A percentile compares a stretch with the other conserved stretches of the same genome.
These are phyloP conservation scores for Lentinula guzmanii DNA, from an alignment of 768 basidiomycete species.

Conservation along the genomic window DNA sequence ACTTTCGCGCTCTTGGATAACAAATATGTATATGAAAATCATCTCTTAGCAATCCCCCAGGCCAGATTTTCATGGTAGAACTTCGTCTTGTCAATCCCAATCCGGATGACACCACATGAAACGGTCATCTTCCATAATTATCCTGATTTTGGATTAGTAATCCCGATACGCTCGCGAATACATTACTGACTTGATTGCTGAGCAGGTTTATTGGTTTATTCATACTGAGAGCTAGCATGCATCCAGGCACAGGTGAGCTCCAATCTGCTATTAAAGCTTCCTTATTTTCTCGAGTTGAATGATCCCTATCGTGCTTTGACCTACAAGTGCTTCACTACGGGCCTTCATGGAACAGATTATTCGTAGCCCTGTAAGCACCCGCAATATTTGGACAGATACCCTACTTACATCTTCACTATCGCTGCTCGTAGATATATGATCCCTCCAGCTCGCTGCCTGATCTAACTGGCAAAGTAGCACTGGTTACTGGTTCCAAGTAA, in stretches of 20 bases:
- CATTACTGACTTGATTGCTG: not conserved
- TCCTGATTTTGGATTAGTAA: not conserved
- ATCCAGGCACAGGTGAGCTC: not conserved
- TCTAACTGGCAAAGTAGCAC: slow-evolving; percentile 27
- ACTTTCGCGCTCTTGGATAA: slow-evolving; percentile 25
- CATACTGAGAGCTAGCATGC: too few relatives aligned
- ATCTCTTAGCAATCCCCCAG: slow-evolving; percentile 12
- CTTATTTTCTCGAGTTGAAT: not conserved
- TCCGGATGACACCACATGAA: too few relatives aligned
- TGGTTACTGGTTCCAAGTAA: slow-evolving; percentile 41
- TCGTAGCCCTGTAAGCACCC: not conserved
- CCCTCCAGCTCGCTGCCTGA: slow-evolving; percentile 19
- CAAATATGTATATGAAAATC: slow-evolving; percentile 26
- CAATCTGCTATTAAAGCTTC: not conserved
- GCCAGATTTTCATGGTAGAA: too few relatives aligned
- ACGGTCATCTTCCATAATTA: too few relatives aligned
- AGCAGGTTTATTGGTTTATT: not conserved
- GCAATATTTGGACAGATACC: not conserved
- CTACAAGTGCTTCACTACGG: too few relatives aligned
- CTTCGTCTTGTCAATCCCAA: too few relatives aligned
- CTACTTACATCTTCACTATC: not conserved
- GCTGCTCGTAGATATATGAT: not conserved
- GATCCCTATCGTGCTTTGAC: too few relatives aligned
- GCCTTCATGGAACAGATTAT: not conserved
- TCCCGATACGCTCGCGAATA: not conserved